Base-by-base conservation (phyloP, 768 basidiomycete genomes). In the Strobilomyces confusus region DNA sequence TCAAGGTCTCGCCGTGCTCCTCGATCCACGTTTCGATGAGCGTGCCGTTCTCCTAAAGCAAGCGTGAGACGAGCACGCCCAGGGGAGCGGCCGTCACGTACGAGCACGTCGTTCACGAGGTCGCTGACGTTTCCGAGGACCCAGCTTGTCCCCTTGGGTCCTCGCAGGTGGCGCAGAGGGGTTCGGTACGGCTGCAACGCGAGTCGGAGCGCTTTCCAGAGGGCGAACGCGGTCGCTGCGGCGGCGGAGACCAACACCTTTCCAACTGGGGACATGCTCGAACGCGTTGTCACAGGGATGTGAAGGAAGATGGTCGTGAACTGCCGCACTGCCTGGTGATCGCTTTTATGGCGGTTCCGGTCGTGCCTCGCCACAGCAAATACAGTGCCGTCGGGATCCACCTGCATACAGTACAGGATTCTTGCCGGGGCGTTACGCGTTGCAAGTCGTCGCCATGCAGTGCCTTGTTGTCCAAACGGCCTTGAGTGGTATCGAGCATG, bases 101-200 rank as follows among this genome's bases (percentile, higher is more conserved):
- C 20, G 63, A 69, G 25, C 57, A 80, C 80, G 8, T 70, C 74
- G 6, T 75, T 63, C 59, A 64, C 67, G 4, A 84, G 72, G 7
- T 78, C 72, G 36, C 61, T 67, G 55, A 80, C 49, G 59, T 82
- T 76, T 9, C 83, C 83, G 49, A 66, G 80, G 13, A 86, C 44
- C 50, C 69, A 69, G 56, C 73, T 78, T 2, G 70, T 47, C 48
- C 62, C 75, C 17, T 73, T 69, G 1, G 82, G 83, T 1, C 82
- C 82, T 1, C 76, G 82, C 22, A 84, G 70, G 38, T 71, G 56
- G n/a, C 73, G 72, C 15, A 82, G 58, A 3, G 78, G 73, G 0
- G 80, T 80, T 13, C 62, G 69, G 54, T 67, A 67, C 40, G 71
- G 62, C 2, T 44, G 44, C 49, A 36, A 56, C 38, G 75, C 20